Evolutionary conservation across 2,329 filamentous ascomycete genomes (phyloP), one percentile per base, ranked within the genome.

Genomic region (Aspergillus pseudoterreus): DNA sequence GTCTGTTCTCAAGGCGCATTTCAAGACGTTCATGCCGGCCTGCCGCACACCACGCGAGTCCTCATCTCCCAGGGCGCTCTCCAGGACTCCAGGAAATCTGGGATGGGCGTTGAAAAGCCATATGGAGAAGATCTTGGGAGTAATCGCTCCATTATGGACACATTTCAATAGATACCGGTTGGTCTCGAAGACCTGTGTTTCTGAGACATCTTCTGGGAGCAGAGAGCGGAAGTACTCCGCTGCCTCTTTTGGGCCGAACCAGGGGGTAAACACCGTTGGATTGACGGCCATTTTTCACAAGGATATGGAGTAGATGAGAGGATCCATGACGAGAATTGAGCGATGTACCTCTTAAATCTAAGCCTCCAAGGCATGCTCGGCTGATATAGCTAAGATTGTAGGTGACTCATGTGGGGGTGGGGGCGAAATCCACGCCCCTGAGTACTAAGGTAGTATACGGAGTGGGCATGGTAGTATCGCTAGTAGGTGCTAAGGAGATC

Each of bases 211-310:
- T 14, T 17, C 27, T 19, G 14, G 10, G 22, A 48, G 38, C 6
- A 42, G 35, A 12, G 46, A 43, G 14, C n/a, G 22, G 38, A 48
- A 48, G 46, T 43, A 19, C 10, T 43, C n/a, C 24, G 27, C 19
- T n/a, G 46, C 46, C 38, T 48, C 21, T 6, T 15, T 39, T n/a
- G 46, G 46, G 24, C 46, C 46, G 21, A 47, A 39, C 45, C 45
- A 22, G 19, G 45, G 17, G 17, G 45, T 47, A 17, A 47, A 47
- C 33, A 38, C 19, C 35, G 24, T 10, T 5, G 45, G 35, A 41
- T 47, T 38, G 35, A 30, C 45, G 8, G 39, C n/a, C 39, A 43
- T 43, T 14, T 43, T 30, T 30, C 9, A 11, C 27, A 1, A 2
- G 17, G 11, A 12, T 15, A 10, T 9, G 36, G 12, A 39, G 12